phyloP scores from a whole-genome alignment of 768 basidiomycete genomes.

The Scleroderma citrinum region DNA sequence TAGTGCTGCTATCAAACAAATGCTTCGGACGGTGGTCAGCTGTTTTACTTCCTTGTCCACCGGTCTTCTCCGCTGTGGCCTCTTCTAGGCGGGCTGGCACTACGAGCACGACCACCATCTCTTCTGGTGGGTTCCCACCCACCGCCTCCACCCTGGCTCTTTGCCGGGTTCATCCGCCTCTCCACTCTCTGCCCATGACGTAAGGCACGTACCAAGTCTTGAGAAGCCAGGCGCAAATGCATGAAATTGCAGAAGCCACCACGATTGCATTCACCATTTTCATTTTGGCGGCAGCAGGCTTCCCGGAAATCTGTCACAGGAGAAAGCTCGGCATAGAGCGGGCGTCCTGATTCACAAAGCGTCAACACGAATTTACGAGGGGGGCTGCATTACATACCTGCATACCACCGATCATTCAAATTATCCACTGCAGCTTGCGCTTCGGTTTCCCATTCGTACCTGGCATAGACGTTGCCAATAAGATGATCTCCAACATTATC shows the following conservation, averaged over 20 bases:
- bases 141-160: slow-evolving; percentile 58
- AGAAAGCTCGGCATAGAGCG: slow-evolving; percentile 93
- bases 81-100: slow-evolving; percentile 66
- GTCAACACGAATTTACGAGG: neutral
- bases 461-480: slow-evolving; percentile 95
- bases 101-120: slow-evolving; percentile 59
- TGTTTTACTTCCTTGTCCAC: slow-evolving; percentile 55
- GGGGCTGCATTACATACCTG: slow-evolving; percentile 45
- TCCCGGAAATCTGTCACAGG: slow-evolving; percentile 99
- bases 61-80: slow-evolving; percentile 69
- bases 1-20: too few relatives aligned
- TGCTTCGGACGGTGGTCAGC: neutral
- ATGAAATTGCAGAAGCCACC: slow-evolving; percentile 99
- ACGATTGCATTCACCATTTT: slow-evolving; percentile 96
- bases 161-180: slow-evolving; percentile 64
- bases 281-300: slow-evolving; percentile 98
- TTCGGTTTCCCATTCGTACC: slow-evolving; percentile 98
- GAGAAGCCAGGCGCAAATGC: slow-evolving; percentile 87
- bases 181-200: slow-evolving; percentile 81
- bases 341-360: slow-evolving; percentile 56
- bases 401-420: slow-evolving; percentile 97
- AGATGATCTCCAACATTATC: slow-evolving; percentile 99
- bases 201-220: slow-evolving; percentile 73
- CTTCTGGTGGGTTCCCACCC: slow-evolving; percentile 82
- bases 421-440: slow-evolving; percentile 90